Evolutionary conservation across 306 rosid genomes (phyloP), one percentile per base, ranked within the genome.

Genomic region (Trifolium subterraneum): DNA sequence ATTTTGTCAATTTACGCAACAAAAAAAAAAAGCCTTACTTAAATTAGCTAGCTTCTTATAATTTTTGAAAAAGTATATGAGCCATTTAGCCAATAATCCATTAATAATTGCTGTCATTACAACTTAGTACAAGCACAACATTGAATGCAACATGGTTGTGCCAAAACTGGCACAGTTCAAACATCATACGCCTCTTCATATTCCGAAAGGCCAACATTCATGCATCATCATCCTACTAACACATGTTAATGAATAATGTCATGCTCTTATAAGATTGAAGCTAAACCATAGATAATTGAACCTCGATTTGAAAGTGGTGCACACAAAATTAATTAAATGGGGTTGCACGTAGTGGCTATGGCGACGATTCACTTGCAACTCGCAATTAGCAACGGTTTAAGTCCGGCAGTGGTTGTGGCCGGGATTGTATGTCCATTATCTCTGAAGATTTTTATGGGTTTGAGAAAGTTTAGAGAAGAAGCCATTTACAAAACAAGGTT

Each of bases 381-480:
- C n/a, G 31, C 25, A 45, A 4, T 45, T 51, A n/a, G 58, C 58
- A 7, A 18, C 11, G 11, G 58, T 51, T 7, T 51, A 18, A 16
- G 23, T 51, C 58, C 58, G 7, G 23, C 58, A 18, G 58, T 16
- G 23, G 51, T 45, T 1, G 58, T 51, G 23, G 58, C 25, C 12
- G 71, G 81, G 8, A 70, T 72, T 66, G 72, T 74, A 7, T 74
- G 70, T 45, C 86, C 92, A 0, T 58, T 79, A 22, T 10, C 72
- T 10, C 47, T 88, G 25, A 88, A 83, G 81, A 56, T 88, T 42
- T 77, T 77, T 0, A 22, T 79, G 42, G 48, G 79, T 64, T 51
- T 79, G 44, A 45, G 73, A 6, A 3, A 75, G 10, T 66, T 84
- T n/a, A 70, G 74, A 16, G 65, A 72, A 8, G 81, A 84, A 8